Percentiles rank a stretch among this genome's conserved stretches.
Evolutionary conservation across 2,329 filamentous ascomycete species (phyloP).

Genomic region (Cryphonectria naterciae): DNA sequence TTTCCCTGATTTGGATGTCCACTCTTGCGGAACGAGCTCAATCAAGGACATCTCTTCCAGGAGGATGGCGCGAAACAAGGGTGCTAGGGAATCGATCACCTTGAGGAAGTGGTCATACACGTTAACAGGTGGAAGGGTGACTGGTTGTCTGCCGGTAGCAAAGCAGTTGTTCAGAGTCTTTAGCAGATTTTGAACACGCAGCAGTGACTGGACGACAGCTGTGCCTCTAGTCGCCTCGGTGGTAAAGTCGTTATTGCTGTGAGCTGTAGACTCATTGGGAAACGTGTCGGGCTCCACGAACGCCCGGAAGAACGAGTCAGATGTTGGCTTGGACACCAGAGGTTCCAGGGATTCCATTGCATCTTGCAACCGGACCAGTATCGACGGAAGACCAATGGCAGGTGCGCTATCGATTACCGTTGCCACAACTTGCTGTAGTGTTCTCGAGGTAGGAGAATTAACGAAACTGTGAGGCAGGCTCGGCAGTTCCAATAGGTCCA

Average conservation of each 20-base stretch:
- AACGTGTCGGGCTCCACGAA: constrained; percentile 57
- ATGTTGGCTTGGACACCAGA: constrained; percentile 59
- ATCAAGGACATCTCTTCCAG: constrained; percentile 81
- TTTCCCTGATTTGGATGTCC: constrained; percentile 50
- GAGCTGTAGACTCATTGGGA: constrained; percentile 37
- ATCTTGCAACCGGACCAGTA: constrained; percentile 74
- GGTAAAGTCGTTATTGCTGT: constrained; percentile 39
- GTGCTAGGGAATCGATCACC: constrained; percentile 76
- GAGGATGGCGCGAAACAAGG: constrained; percentile 78
- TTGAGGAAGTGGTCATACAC: constrained; percentile 80
- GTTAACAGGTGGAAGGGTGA: constrained; percentile 76
- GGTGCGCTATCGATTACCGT: constrained; percentile 80
- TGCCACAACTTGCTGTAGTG: constrained; percentile 74
- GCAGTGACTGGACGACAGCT: constrained; percentile 74
- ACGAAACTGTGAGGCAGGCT: constrained; percentile 77
- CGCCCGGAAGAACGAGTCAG: constrained; percentile 70
- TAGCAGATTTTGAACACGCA: constrained; percentile 76
- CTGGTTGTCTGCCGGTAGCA: constrained; percentile 66
- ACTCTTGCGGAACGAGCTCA: constrained; percentile 72
- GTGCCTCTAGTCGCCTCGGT: constrained; percentile 68
- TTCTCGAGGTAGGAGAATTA: constrained; percentile 67
- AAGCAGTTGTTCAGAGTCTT: constrained; percentile 77
- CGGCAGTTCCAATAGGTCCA: constrained; percentile 82
- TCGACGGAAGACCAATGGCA: constrained; percentile 77
- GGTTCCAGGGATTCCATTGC: constrained; percentile 70